Evolutionary conservation across 192 early-diverging fungal genomes (phyloP), one percentile per base, ranked within the genome.

Genomic region (Mortierella antarctica): DNA sequence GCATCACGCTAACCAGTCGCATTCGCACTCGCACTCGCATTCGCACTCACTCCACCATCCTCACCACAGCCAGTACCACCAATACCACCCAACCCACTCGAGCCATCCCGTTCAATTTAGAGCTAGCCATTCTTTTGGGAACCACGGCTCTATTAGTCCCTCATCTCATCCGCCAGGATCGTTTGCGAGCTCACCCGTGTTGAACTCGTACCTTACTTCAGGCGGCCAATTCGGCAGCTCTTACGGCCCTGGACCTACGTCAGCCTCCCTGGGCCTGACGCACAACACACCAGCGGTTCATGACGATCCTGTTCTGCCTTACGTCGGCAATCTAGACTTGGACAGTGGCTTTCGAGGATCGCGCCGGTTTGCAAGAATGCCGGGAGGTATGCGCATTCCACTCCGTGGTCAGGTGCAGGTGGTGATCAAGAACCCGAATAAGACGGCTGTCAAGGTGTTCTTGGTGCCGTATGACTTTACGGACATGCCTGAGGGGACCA

Each of bases 361-460:
- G 9, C 75, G 76, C 11, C 68, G 76, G 8, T 86, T 77, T 21
- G 79, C 82, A 55, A 67, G 65, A 20, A 74, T 83, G 57, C 74
- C 74, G 10, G 88, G 77, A 17, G 91, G 91, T 0, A 94, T 93
- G 82, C 73, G 93, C 23, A 65, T 95, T 6, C 94, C 94, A 20
- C 71, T 82, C 2, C 85, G 89, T 62, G 94, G 94, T 7, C 94
- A 94, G 63, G 67, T 95, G 13, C 93, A 94, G 64, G 89, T 95
- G 55, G 86, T 94, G 52, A 93, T 96, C 71, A 93, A 94, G 71
- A 96, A 96, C 65, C 90, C 90, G 1, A 87, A 88, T 71, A 87
- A 88, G 50, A 94, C 94, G 0, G 92, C 89, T 0, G 89, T 95
- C 60, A 95, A 96, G 70, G 73, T 95, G 0, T 96, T 94, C 57